These are phyloP conservation scores for Naegleria gruberi DNA, from an alignment of 208 protist species.

Conservation along the genomic window DNA sequence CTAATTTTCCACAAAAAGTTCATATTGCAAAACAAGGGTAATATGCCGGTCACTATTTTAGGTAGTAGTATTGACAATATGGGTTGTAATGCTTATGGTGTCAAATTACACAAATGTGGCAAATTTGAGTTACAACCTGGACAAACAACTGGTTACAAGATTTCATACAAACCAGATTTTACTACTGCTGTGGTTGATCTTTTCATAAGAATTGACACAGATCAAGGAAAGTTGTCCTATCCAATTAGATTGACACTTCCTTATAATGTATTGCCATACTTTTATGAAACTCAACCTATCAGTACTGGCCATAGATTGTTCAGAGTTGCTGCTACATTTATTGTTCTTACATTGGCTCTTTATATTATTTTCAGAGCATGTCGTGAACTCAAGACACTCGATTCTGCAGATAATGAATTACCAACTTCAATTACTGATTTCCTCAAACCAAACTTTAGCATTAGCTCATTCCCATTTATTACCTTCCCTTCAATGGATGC, in stretches of 20 bases:
- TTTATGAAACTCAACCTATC: background rate
- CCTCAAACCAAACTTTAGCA: background rate
- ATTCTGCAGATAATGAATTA: background rate
- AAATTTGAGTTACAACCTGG: background rate
- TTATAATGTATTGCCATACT: background rate
- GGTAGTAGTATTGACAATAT: background rate
- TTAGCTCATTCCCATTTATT: background rate
- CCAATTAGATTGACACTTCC: background rate
- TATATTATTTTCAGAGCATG: background rate
- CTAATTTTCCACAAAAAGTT: constrained; percentile 7
- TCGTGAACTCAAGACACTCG: background rate
- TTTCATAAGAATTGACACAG: background rate
- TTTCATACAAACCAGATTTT: constrained; percentile 8
- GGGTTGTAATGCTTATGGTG: background rate
- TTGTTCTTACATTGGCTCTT: background rate
- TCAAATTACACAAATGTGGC: background rate
- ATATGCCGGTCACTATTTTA: background rate
- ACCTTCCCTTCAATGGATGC: background rate
- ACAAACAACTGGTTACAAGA: background rate
- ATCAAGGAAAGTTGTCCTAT: background rate
- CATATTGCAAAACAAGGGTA: background rate
- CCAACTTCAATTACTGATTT: background rate
- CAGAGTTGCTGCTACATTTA: background rate
- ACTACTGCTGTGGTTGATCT: background rate
- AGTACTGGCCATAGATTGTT: background rate